A percentile compares a stretch with the other conserved stretches of the same genome.
phyloP scores from a whole-genome alignment of 768 basidiomycete species.

The Xerocomellus intermedius region DNA sequence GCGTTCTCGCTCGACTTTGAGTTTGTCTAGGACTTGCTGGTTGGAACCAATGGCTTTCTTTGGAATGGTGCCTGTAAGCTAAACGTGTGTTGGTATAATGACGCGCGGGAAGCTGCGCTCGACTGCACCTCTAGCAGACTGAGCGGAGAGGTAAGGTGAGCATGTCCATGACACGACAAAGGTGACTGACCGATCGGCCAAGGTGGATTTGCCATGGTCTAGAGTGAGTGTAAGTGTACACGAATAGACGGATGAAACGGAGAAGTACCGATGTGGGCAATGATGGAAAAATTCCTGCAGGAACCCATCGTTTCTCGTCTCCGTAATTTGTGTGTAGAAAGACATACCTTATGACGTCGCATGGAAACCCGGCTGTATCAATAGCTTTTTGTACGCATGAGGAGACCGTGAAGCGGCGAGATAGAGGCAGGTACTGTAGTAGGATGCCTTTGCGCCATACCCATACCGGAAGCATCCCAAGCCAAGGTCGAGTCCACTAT shows the following conservation, averaged over 20 bases:
- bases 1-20: conserved; percentile 95
- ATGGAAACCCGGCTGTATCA: conserved; percentile 61
- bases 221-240: conserved; percentile 4
- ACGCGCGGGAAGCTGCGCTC: neutral
- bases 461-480: conserved; percentile 34
- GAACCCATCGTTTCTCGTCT: neutral
- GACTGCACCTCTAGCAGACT: conserved; percentile 70
- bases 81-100: conserved; percentile 18
- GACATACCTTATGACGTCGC: conserved; percentile 64
- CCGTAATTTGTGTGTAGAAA: neutral
- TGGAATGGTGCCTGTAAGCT: conserved; percentile 88
- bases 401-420: conserved; percentile 34
- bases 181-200: conserved; percentile 73
- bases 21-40: conserved; percentile 85
- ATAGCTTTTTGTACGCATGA: conserved; percentile 35
- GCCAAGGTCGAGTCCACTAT: neutral
- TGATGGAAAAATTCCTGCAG: conserved; percentile 87
- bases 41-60: conserved; percentile 65
- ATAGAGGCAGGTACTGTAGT: neutral
- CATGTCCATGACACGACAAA: neutral
- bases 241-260: neutral
- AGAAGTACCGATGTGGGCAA: conserved; percentile 83
- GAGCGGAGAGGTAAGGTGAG: conserved; percentile 7
- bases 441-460: conserved; percentile 30
- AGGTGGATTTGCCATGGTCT: conserved; percentile 96